Evolutionary conservation across 2,329 filamentous ascomycete species (phyloP), one percentile per base, ranked within the genome.

Genomic region (Thielaviopsis musarum): DNA sequence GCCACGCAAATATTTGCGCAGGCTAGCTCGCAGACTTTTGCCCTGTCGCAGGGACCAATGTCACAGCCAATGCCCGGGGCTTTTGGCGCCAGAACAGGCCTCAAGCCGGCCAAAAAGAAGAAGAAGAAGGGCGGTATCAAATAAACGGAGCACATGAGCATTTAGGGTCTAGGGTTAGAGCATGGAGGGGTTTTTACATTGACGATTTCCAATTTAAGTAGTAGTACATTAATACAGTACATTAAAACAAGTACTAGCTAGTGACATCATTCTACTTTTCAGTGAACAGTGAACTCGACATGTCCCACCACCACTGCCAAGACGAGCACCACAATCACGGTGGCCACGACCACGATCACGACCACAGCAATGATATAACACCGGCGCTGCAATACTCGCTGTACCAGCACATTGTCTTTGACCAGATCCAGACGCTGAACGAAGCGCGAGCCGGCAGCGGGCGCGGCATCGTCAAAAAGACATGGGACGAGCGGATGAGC

Each of bases 401-500:
- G 41, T 97, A 96, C 75, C 83, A 88, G 64, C 87, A 95, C 69
- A 90, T 98, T 71, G 82, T 91, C 70, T 96, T 97, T 72, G 85
- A 88, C 72, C 80, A 83, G 28, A 83, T 98, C 63, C 81, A 77
- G 45, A 93, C 91, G 0, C 74, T 96, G 59, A 98, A 98, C 70
- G 93, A 97, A 73, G 76, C 82, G 12, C 70, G 72, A 15, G 73
- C 82, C 7, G 80, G 83, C 61, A 79, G 83, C 0, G 93, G 91
- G 19, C 80, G 81, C 65, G 81, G 80, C 1, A 79, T 97, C 30
- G 81, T 94, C 41, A 83, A 89, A 73, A 98, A 98, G 77, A 88
- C 90, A 59, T 98, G 91, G 91, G 79, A 80, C 5, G 85, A 97
- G 71, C 77, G 93, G 59, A 71, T 96, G 62, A 71, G 81, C 17